Conservation (phyloP, 768 basidiomycete species). For the Nidularia sp. region DNA sequence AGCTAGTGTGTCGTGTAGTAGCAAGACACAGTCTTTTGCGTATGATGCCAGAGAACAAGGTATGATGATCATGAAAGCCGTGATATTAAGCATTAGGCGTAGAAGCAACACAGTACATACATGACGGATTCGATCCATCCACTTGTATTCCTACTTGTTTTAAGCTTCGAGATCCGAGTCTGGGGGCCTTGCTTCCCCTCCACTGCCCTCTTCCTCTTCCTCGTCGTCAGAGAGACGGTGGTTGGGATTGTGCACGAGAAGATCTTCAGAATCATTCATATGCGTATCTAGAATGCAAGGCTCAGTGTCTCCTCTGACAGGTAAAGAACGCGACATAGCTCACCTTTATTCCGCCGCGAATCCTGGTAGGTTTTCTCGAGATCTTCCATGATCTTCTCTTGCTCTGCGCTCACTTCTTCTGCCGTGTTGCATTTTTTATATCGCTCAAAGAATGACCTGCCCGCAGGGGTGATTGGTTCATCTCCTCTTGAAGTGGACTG, state of each 20-base stretch:
- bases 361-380: constrained; percentile 59
- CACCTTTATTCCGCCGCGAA: constrained; percentile 51
- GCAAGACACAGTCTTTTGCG: too few relatives aligned
- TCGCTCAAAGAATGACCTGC: constrained; percentile 60
- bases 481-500: background rate
- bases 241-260: background rate
- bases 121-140: too few relatives aligned
- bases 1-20: too few relatives aligned
- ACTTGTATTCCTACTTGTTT: too few relatives aligned
- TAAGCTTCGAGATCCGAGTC: background rate
- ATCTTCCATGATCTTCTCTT: constrained; percentile 68
- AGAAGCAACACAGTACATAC: too few relatives aligned
- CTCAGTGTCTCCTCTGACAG: background rate
- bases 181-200: constrained; percentile 2
- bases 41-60: too few relatives aligned
- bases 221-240: constrained; percentile 9
- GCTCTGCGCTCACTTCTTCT: constrained; percentile 52
- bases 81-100: too few relatives aligned
- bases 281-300: background rate
- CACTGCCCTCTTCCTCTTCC: constrained; percentile 4
- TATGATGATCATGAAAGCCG: too few relatives aligned
- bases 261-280: constrained; percentile 1
- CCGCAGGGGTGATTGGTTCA: background rate
- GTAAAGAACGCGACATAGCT: background rate
- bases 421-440: constrained; percentile 72